Conservation (phyloP, 2,329 filamentous ascomycete genomes). For the Sporothrix pallida region DNA sequence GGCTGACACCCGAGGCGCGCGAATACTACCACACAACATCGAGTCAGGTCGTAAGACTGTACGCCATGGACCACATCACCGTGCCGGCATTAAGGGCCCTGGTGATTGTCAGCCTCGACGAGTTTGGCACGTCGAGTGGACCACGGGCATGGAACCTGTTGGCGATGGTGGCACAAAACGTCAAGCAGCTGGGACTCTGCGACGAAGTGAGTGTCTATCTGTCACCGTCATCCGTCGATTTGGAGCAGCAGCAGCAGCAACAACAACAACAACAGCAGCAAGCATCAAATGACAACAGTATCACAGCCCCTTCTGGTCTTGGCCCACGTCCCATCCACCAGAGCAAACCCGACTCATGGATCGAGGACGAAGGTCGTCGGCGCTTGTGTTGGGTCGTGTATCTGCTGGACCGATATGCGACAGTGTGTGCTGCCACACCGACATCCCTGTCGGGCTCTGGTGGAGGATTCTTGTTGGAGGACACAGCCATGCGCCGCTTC, state of each 20-base stretch:
- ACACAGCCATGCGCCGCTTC: constrained; percentile 84
- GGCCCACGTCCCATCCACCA: constrained; percentile 76
- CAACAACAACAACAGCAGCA: constrained; percentile 5
- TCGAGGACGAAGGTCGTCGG: constrained; percentile 85
- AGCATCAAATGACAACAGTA: background rate
- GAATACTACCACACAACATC: constrained; percentile 78
- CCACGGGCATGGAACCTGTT: constrained; percentile 91
- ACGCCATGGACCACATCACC: constrained; percentile 86
- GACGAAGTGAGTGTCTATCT: constrained; percentile 82
- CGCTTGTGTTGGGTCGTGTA: constrained; percentile 95
- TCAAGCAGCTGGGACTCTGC: constrained; percentile 83
- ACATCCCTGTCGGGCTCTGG: background rate
- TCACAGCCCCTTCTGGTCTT: background rate
- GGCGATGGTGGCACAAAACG: constrained; percentile 83
- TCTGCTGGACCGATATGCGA: constrained; percentile 86
- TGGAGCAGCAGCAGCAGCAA: constrained; percentile 10
- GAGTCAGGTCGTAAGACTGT: constrained; percentile 84
- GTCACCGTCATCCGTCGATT: background rate
- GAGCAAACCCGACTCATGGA: constrained; percentile 80
- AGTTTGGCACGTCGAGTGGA: constrained; percentile 84
- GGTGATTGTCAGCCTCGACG: constrained; percentile 82
- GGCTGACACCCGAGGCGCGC: constrained; percentile 74
- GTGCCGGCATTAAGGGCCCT: constrained; percentile 86
- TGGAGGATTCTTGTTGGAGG: constrained; percentile 79
- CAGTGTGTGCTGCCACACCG: constrained; percentile 80